Evolutionary conservation across 768 basidiomycete genomes (phyloP), one percentile per base, ranked within the genome.

Genomic region (Piloderma croceum): DNA sequence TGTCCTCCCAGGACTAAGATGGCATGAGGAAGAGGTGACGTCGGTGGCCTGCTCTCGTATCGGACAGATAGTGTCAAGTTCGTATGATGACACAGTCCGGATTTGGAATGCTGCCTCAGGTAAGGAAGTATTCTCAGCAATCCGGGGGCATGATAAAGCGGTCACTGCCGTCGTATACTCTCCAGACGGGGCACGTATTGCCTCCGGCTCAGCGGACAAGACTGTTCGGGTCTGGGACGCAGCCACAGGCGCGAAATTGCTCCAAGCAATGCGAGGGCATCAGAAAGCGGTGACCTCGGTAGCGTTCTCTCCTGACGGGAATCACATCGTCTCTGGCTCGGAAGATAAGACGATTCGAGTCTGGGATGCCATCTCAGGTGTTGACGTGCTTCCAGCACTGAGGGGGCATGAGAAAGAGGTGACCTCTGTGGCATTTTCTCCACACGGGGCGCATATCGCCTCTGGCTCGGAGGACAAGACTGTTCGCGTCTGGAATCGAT

Each of bases 401-500:
- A 15, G 15, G 15, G 27, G 27, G 9, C 15, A 29, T 29, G 15
- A 9, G 15, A 15, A 29, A 9, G 10, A 15, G 15, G 27, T 29
- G 27, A 9, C 9, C 9, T 29, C 27, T 9, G 27, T 29, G 9
- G 46, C 58, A 43, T 64, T 70, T 41, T 68, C 65, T 5, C 66
- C 67, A 21, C 64, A 71, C 49, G 68, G 68, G 2, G 55, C 61
- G 34, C 51, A 64, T 29, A 57, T 74, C 27, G 67, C 64, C 25
- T 69, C 69, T 13, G 70, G 67, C 3, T 62, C 61, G 18, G 49
- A 64, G 15, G 70, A 72, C 35, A 12, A 13, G 17, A 38, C 24
- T 11, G 24, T 46, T 3, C 18, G 40, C 18, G 10, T 55, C 7
- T 58, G 56, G 56, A 36, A 46, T 31, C 23, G 34, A n/a, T 11